Evolutionary conservation across 1,284 basidiomycete species (phyloP).

Genomic region (Paramarasmius palmivorus): DNA sequence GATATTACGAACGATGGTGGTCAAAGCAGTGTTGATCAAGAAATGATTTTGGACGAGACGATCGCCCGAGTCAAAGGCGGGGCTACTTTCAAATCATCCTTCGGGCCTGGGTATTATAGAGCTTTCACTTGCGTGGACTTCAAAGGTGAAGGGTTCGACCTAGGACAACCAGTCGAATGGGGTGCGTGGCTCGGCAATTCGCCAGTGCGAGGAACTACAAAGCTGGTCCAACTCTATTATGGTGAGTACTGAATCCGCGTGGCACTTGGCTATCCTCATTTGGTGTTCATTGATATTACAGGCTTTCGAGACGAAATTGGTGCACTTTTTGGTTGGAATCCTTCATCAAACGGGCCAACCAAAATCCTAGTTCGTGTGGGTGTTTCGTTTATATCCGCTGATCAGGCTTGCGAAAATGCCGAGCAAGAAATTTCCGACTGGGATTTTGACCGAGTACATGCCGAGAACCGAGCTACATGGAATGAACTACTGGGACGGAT

Average conservation of each 20-base stretch:
- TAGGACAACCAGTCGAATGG: constrained; percentile 49
- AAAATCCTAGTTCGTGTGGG: constrained; percentile 56
- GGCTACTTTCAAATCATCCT: constrained; percentile 41
- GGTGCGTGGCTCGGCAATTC: constrained; percentile 55
- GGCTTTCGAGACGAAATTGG: constrained; percentile 38
- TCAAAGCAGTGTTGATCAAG: constrained; percentile 45
- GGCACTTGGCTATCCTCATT: no score
- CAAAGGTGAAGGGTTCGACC: constrained; percentile 51
- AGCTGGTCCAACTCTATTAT: constrained; percentile 47
- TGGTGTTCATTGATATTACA: constrained; percentile 19
- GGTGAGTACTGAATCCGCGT: no score
- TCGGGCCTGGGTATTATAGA: constrained; percentile 49
- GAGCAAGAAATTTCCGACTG: constrained; percentile 62
- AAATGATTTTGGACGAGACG: constrained; percentile 43
- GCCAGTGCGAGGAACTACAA: constrained; percentile 46
- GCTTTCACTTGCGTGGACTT: constrained; percentile 64
- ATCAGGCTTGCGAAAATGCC: constrained; percentile 60
- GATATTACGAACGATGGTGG: constrained; percentile 63
- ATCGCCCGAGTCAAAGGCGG: constrained; percentile 43
- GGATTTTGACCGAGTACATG: constrained; percentile 49
- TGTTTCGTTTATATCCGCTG: constrained; percentile 59
- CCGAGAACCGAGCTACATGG: constrained; percentile 49
- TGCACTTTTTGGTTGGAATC: constrained; percentile 52
- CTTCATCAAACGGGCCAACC: constrained; percentile 35
- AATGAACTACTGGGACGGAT: constrained; percentile 55